Conservation (phyloP, 208 protist genomes). For the Trypanosoma vivax region DNA sequence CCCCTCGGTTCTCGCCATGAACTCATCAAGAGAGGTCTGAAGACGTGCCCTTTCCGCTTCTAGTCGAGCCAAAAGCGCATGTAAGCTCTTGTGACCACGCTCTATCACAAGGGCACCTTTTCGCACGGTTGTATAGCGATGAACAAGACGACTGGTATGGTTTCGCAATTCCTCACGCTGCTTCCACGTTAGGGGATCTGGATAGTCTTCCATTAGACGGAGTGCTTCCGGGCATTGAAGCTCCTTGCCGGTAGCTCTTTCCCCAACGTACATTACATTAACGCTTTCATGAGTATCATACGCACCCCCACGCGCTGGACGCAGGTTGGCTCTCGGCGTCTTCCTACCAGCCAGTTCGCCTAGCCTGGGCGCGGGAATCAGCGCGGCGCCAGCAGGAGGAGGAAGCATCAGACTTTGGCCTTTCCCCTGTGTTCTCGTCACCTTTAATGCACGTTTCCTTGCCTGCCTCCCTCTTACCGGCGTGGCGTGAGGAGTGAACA, state of each 20-base stretch:
- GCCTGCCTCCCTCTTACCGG: too few species aligned
- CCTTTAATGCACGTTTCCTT: too few species aligned
- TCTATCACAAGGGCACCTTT: constrained; percentile 28
- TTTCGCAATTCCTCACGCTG: constrained; percentile 40
- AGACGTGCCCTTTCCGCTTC: constrained; percentile 28
- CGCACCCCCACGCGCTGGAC: too few species aligned
- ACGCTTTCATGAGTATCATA: too few species aligned
- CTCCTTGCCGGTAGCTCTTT: constrained; percentile 1
- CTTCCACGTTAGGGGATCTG: constrained; percentile 46
- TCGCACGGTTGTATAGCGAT: constrained; percentile 34
- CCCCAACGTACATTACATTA: too few species aligned
- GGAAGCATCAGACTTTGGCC: too few species aligned
- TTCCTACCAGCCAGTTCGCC: too few species aligned
- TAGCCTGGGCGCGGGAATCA: too few species aligned
- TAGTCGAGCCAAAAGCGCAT: constrained; percentile 35
- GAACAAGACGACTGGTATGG: constrained; percentile 29
- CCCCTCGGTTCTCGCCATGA: neutral
- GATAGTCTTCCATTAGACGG: constrained; percentile 50
- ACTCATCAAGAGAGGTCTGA: constrained; percentile 12
- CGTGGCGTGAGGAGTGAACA: too few species aligned
- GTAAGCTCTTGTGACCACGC: constrained; percentile 39
- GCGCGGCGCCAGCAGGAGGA: too few species aligned
- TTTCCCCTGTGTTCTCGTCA: too few species aligned
- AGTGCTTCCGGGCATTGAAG: constrained; percentile 13
- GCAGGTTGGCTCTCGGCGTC: too few species aligned